Percentiles rank a stretch among this genome's conserved stretches.
Conservation (phyloP, 225 moss, liverwort and hornwort species). For the Pseudisothecium myosuroides region DNA sequence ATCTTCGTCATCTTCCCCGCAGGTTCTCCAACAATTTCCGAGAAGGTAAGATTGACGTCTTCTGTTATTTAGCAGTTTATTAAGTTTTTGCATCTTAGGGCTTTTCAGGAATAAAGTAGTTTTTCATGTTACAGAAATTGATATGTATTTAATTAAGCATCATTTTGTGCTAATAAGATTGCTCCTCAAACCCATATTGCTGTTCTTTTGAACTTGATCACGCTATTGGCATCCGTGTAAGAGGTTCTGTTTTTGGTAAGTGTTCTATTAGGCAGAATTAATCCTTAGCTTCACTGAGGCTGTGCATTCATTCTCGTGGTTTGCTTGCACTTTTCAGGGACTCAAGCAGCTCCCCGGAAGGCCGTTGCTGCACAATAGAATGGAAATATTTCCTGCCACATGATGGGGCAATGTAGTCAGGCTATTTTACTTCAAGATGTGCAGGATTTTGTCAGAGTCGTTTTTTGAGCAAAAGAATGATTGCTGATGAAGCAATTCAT, state of each 20-base stretch:
- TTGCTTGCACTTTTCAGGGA: constrained; percentile 17
- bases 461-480: constrained; percentile 3
- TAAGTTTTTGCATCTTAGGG: no score
- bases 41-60: constrained; percentile 41
- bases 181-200: neutral
- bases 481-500: neutral
- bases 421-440: neutral
- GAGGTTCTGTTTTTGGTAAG: neutral
- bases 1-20: constrained; percentile 79
- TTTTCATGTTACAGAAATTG: neutral
- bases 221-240: neutral
- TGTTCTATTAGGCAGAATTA: neutral
- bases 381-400: neutral
- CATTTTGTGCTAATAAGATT: no score
- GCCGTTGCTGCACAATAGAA: constrained; percentile 28
- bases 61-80: neutral
- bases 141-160: neutral
- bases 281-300: neutral
- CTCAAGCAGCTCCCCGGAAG: constrained; percentile 60
- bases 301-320: neutral
- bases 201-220: neutral
- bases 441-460: neutral
- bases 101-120: neutral
- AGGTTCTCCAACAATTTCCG: constrained; percentile 83
- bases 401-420: neutral